Conservation (phyloP, 129 eudicot genomes). For the Flaveria robusta region DNA sequence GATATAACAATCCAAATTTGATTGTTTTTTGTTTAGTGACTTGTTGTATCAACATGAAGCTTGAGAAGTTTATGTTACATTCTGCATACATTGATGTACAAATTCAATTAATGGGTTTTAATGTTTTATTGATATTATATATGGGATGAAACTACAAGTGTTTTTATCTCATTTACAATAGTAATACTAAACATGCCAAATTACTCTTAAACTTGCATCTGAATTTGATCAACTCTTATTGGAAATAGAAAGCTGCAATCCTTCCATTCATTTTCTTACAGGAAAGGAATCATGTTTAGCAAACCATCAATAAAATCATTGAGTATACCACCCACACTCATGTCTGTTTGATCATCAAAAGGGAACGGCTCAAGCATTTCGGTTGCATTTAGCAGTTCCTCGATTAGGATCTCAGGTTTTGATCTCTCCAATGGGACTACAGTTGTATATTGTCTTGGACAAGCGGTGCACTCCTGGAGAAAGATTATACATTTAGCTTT, state of each 20-base stretch:
- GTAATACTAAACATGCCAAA: conserved; percentile 4
- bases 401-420: conserved; percentile 61
- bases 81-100: too few species aligned
- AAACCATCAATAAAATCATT: conserved; percentile 38
- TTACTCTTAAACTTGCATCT: conserved; percentile 1
- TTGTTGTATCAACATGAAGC: too few species aligned
- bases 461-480: conserved; percentile 51
- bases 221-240: background rate
- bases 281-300: conserved; percentile 40
- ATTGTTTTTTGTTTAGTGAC: too few species aligned
- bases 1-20: too few species aligned
- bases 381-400: conserved; percentile 66
- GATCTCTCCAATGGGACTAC: conserved; percentile 62
- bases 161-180: conserved; percentile 4
- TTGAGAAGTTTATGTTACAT: too few species aligned
- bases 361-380: conserved; percentile 58
- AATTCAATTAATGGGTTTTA: background rate
- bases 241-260: background rate
- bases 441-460: conserved; percentile 42
- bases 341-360: conserved; percentile 77
- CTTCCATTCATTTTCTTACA: conserved; percentile 2
- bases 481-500: conserved; percentile 23
- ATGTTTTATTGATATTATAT: background rate
- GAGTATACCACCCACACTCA: conserved; percentile 57
- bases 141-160: background rate